Base-by-base conservation (phyloP, 176 grass and related monocot species). In the Olyra latifolia region DNA sequence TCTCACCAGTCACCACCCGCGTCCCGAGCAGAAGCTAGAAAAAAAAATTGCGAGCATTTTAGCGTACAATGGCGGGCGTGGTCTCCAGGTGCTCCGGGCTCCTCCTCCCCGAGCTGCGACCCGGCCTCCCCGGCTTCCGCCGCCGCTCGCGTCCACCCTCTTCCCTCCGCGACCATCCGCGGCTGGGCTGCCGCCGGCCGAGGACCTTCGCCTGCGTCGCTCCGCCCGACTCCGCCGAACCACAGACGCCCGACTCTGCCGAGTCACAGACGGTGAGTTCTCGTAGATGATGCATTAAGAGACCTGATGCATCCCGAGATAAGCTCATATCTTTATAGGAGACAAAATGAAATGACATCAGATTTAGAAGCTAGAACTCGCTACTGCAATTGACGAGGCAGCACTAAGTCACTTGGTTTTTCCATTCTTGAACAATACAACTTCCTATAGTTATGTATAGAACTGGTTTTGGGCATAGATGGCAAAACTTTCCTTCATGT, bases 41-140 rank as follows among this genome's bases (percentile, higher is more conserved):
- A 66, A 29, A 20, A 46, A 10, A 16, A 41, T 9, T 2, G 10
- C 8, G 0, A 7, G 12, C 1, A 56, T 27, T 35, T 4, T 35
- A 3, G 32, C 1, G 32, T 35, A 11, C 13, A 76, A 94, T 94
- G 95, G 95, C 83, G 83, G 80, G 77, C n/a, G 65, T 95, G 74
- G 68, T 84, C 19, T 86, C 88, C 41, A 81, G 78, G 50, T 81
- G 77, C n/a, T 70, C 88, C 75, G 80, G 81, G 10, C 74, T 95
- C 53, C 85, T 89, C 54, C 88, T 89, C 43, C 78, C 80, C 23
- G 74, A 75, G 32, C 77, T 69, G 66, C 71, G 44, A 40, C 38
- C 70, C 0, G 50, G 71, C 47, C 71, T 81, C 82, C 81, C 67
- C 19, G 67, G 68, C 1, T 22, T 28, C 55, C 58, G 32, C 24